A percentile compares a stretch with the other conserved stretches of the same genome.
phyloP scores from a whole-genome alignment of 2,329 filamentous ascomycete genomes.

The Thyridium curvatum region DNA sequence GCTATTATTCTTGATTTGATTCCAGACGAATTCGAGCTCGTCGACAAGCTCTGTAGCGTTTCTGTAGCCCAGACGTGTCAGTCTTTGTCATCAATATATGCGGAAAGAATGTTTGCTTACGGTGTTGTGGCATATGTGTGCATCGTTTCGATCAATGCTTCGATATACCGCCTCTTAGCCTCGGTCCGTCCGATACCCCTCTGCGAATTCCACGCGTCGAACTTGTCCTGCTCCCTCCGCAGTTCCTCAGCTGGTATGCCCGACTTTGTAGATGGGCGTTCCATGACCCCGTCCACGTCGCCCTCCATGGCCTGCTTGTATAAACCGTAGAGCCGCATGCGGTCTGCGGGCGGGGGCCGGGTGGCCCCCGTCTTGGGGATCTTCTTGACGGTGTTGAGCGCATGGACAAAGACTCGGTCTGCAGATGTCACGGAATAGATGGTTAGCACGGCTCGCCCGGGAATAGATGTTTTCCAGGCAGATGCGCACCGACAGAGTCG shows the following conservation, averaged over 20 bases:
- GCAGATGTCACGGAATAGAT: conserved; percentile 1
- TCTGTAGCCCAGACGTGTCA: conserved; percentile 24
- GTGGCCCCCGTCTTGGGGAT: conserved; percentile 89
- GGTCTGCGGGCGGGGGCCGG: conserved; percentile 77
- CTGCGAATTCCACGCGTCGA: conserved; percentile 94
- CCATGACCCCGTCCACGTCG: conserved; percentile 90
- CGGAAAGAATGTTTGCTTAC: conserved; percentile 31
- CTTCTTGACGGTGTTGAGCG: conserved; percentile 96
- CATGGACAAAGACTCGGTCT: conserved; percentile 99
- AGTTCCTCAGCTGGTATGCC: conserved; percentile 46
- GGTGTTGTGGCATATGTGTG: conserved; percentile 87
- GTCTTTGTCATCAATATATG: neutral
- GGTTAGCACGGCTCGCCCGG: neutral
- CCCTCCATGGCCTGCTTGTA: conserved; percentile 99
- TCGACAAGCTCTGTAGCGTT: conserved; percentile 83
- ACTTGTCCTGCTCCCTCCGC: conserved; percentile 60
- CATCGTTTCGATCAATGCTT: conserved; percentile 93
- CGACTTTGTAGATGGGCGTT: conserved; percentile 57
- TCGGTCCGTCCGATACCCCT: conserved; percentile 79
- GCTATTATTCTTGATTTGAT: conserved; percentile 87
- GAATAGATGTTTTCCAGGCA: neutral
- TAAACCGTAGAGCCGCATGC: conserved; percentile 89
- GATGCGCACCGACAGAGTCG: conserved; percentile 44
- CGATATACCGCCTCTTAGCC: conserved; percentile 90
- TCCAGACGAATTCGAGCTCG: conserved; percentile 99